phyloP scores from a whole-genome alignment of 208 protist species.

The Histomonas meleagridis region DNA sequence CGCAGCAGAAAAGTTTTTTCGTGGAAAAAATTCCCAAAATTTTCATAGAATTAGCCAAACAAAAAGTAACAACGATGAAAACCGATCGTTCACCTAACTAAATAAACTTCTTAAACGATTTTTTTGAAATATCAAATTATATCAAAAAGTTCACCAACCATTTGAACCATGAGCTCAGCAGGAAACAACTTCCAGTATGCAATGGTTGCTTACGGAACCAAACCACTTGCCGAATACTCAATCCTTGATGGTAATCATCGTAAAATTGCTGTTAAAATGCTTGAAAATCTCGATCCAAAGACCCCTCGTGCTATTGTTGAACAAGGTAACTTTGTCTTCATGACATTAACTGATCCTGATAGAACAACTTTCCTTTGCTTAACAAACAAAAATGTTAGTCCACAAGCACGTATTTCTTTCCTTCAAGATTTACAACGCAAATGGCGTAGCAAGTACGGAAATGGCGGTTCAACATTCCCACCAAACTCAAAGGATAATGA shows the following conservation, averaged over 20 bases:
- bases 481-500: constrained; percentile 25
- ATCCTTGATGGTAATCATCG: not conserved
- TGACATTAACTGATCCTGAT: not conserved
- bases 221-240: not conserved
- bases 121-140: no score
- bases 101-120: no score
- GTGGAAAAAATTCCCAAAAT: no score
- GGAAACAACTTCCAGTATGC: constrained; percentile 7
- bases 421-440: constrained; percentile 16
- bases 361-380: not conserved
- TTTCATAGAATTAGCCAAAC: no score
- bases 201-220: not conserved
- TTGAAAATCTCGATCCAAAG: constrained; percentile 30
- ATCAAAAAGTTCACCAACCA: no score
- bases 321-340: not conserved
- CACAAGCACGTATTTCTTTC: not conserved
- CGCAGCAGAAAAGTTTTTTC: no score
- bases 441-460: constrained; percentile 20
- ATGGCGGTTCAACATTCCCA: not conserved
- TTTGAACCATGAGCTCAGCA: no score
- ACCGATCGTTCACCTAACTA: no score
- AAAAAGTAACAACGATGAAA: no score
- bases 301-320: not conserved
- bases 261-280: constrained; percentile 24
- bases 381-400: not conserved